Conservation (phyloP, 108 stramenopile species). For the Nitzschia inconspicua region DNA sequence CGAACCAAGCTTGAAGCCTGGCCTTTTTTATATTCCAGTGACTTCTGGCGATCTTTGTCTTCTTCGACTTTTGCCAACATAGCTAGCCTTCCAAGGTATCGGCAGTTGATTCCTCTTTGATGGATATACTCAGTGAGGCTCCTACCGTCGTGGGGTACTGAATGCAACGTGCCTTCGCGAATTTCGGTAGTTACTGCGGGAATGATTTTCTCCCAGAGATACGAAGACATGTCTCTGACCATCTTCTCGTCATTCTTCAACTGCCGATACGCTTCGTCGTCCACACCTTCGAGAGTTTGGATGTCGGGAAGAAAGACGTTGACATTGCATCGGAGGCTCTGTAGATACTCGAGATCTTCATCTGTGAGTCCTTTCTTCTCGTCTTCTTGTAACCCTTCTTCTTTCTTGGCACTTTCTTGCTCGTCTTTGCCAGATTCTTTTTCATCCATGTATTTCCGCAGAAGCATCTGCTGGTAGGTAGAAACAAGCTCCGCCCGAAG, state of each 20-base stretch:
- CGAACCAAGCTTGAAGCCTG: constrained; percentile 32
- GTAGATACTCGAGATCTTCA: constrained; percentile 71
- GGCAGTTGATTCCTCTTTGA: constrained; percentile 90
- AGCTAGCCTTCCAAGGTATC: constrained; percentile 92
- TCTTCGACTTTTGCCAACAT: constrained; percentile 77
- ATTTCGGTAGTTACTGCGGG: constrained; percentile 72
- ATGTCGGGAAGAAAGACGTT: constrained; percentile 90
- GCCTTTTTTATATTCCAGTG: constrained; percentile 36
- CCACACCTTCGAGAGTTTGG: constrained; percentile 50
- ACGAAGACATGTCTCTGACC: constrained; percentile 66
- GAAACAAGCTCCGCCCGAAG: constrained; percentile 85
- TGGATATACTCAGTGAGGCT: constrained; percentile 85
- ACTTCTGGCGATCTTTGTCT: constrained; percentile 49
- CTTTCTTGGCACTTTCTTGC: constrained; percentile 13
- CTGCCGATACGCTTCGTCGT: constrained; percentile 51
- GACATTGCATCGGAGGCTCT: constrained; percentile 74
- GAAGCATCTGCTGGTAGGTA: constrained; percentile 53
- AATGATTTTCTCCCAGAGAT: constrained; percentile 84
- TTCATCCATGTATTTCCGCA: constrained; percentile 43
- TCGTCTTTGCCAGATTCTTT: constrained; percentile 14
- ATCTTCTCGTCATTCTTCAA: constrained; percentile 81
- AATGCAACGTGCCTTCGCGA: constrained; percentile 44
- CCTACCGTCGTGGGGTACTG: constrained; percentile 76
- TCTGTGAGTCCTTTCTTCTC: constrained; percentile 36
- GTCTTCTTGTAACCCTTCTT: constrained; percentile 19